Evolutionary conservation across 768 basidiomycete species (phyloP).

Genomic region (Lactarius trivialis): DNA sequence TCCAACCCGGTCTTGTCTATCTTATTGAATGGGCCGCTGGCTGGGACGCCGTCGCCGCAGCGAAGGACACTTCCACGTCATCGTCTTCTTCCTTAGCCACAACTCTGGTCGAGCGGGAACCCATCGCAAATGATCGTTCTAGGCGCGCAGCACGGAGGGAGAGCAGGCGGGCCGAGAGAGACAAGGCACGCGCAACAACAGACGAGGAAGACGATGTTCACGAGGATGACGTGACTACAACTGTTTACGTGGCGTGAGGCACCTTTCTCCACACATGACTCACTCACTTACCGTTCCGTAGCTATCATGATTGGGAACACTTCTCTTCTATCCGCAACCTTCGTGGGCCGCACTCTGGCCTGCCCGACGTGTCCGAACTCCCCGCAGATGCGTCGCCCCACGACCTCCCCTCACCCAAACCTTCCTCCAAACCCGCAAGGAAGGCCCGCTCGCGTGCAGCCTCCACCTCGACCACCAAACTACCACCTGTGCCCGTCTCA

Average conservation of each 20-base stretch:
- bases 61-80: slow-evolving; percentile 23
- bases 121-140: slow-evolving; percentile 36
- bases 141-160: slow-evolving; percentile 39
- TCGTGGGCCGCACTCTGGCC: slow-evolving; percentile 72
- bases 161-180: slow-evolving; percentile 30
- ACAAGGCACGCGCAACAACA: slow-evolving; percentile 23
- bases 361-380: slow-evolving; percentile 56
- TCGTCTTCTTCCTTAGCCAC: slow-evolving; percentile 26
- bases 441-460: slow-evolving; percentile 23
- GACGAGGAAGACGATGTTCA: slow-evolving; percentile 28
- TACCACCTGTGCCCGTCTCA: slow-evolving; percentile 19
- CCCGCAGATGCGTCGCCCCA: slow-evolving; percentile 31
- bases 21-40: slow-evolving; percentile 78
- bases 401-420: slow-evolving; percentile 28
- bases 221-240: slow-evolving; percentile 32
- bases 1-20: slow-evolving; percentile 88
- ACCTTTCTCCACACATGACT: slow-evolving; percentile 3
- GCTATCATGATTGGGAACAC: slow-evolving; percentile 93
- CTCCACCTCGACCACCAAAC: slow-evolving; percentile 13
- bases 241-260: slow-evolving; percentile 72
- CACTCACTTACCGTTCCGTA: slow-evolving; percentile 28
- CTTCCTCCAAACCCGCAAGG: slow-evolving; percentile 24
- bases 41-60: slow-evolving; percentile 32
- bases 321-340: slow-evolving; percentile 91
- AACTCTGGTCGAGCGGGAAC: slow-evolving; percentile 25